A percentile compares a stretch with the other conserved stretches of the same genome.
Evolutionary conservation across 2,329 filamentous ascomycete species (phyloP).

Genomic region (Eutypa lata): DNA sequence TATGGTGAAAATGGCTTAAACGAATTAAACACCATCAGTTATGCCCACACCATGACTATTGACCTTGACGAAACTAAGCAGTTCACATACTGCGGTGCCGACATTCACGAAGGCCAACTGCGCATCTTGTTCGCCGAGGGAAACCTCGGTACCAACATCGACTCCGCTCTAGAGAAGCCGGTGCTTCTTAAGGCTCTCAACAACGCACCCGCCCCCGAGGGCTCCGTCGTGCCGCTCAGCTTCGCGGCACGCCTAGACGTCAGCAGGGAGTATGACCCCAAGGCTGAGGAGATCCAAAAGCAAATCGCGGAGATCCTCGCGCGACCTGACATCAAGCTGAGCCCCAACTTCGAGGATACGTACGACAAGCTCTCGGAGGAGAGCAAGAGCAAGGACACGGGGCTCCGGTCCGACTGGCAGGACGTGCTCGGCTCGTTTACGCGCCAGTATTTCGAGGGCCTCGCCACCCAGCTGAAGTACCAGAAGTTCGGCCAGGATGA

Average conservation of each 20-base stretch:
- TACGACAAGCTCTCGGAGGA: slow-evolving; percentile 38
- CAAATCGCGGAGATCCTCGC: slow-evolving; percentile 34
- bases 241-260: slow-evolving; percentile 42
- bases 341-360: slow-evolving; percentile 43
- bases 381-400: slow-evolving; percentile 25
- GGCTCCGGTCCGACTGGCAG: slow-evolving; percentile 40
- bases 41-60: slow-evolving; percentile 42
- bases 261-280: slow-evolving; percentile 39
- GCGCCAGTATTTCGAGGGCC: slow-evolving; percentile 40
- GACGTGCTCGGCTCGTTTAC: slow-evolving; percentile 38
- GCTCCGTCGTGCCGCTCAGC: slow-evolving; percentile 31
- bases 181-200: slow-evolving; percentile 45
- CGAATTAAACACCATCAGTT: slow-evolving; percentile 47
- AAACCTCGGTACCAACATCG: slow-evolving; percentile 44
- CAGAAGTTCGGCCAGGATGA: slow-evolving; percentile 48
- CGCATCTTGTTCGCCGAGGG: slow-evolving; percentile 43
- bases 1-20: slow-evolving; percentile 36
- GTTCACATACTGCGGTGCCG: slow-evolving; percentile 41
- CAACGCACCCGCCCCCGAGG: slow-evolving; percentile 31
- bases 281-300: slow-evolving; percentile 37
- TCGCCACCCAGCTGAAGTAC: slow-evolving; percentile 38
- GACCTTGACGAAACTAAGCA: slow-evolving; percentile 42
- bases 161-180: slow-evolving; percentile 32
- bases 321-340: slow-evolving; percentile 40
- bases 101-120: slow-evolving; percentile 43